A percentile compares a stretch with the other conserved stretches of the same genome.
Evolutionary conservation across 306 rosid species (phyloP).

Genomic region (Betula pendula): DNA sequence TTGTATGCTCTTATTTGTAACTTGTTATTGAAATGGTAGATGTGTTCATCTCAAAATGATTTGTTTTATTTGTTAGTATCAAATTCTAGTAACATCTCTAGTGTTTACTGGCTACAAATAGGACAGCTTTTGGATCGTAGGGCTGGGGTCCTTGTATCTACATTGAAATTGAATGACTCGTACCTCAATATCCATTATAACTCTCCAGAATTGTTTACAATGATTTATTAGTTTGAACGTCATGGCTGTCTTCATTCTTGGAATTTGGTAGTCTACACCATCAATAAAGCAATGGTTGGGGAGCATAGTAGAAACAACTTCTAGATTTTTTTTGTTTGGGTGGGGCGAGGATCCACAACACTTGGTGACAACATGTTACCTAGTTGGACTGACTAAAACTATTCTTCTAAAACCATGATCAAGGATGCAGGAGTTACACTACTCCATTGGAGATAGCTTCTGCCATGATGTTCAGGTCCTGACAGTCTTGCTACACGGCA

Average conservation of each 20-base stretch:
- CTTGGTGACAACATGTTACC: not conserved
- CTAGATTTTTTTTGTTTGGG: not conserved
- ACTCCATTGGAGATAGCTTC: not conserved
- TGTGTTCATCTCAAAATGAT: not conserved
- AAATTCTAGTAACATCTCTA: not conserved
- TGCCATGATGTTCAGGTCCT: not conserved
- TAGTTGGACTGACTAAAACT: not conserved
- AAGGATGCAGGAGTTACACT: not conserved
- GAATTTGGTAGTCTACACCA: not conserved
- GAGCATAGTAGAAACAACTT: not conserved
- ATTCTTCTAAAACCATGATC: not conserved
- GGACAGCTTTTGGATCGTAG: not conserved
- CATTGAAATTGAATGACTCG: not conserved
- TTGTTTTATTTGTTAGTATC: not conserved
- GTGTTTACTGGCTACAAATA: not conserved
- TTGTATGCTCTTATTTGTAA: not conserved
- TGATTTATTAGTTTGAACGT: not conserved
- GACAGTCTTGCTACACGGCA: not conserved
- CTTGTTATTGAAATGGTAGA: not conserved
- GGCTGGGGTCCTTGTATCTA: not conserved
- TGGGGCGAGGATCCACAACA: not conserved
- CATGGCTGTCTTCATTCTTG: not conserved
- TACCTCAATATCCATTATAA: not conserved
- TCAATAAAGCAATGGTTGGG: not conserved
- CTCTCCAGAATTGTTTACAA: not conserved